A percentile compares a stretch with the other conserved stretches of the same genome.
These are phyloP conservation scores for Calocybe gangraenosa DNA, from an alignment of 768 basidiomycete genomes.

Conservation along the genomic window DNA sequence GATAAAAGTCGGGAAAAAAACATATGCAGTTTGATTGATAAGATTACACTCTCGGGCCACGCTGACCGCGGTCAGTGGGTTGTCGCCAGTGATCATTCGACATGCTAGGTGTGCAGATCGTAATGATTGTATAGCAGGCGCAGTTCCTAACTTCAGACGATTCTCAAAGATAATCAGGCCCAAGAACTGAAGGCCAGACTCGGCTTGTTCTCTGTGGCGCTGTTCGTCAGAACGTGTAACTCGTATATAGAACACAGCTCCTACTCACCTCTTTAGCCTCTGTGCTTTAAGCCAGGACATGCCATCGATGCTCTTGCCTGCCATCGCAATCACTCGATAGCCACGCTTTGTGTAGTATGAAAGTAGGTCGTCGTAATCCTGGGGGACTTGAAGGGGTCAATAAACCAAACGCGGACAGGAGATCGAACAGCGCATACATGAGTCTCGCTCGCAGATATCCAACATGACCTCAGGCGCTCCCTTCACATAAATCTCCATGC, in stretches of 20 bases:
- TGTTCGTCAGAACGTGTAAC: constrained; percentile 1
- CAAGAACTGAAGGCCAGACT: constrained; percentile 84
- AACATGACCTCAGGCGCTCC: constrained; percentile 99
- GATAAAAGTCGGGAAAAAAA: constrained; percentile 80
- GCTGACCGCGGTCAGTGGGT: constrained; percentile 93
- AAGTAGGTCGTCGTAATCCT: constrained; percentile 93
- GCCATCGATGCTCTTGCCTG: constrained; percentile 91
- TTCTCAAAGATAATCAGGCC: constrained; percentile 98
- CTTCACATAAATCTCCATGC: constrained; percentile 98
- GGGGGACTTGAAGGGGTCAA: constrained; percentile 60
- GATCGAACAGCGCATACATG: constrained; percentile 57
- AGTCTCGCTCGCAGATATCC: constrained; percentile 88
- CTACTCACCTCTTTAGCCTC: constrained; percentile 80
- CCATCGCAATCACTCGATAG: constrained; percentile 96
- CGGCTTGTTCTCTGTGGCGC: constrained; percentile 82
- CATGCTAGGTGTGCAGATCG: constrained; percentile 89
- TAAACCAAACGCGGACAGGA: constrained; percentile 1
- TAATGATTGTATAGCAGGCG: constrained; percentile 85
- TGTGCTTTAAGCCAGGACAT: constrained; percentile 97
- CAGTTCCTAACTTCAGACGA: constrained; percentile 89
- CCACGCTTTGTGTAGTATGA: constrained; percentile 97
- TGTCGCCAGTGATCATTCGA: constrained; percentile 98
- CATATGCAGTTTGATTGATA: constrained; percentile 82
- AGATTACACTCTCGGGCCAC: constrained; percentile 93
- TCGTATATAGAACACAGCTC: background rate